phyloP scores from a whole-genome alignment of 2,329 filamentous ascomycete genomes.

The Verticillium isaacii region DNA sequence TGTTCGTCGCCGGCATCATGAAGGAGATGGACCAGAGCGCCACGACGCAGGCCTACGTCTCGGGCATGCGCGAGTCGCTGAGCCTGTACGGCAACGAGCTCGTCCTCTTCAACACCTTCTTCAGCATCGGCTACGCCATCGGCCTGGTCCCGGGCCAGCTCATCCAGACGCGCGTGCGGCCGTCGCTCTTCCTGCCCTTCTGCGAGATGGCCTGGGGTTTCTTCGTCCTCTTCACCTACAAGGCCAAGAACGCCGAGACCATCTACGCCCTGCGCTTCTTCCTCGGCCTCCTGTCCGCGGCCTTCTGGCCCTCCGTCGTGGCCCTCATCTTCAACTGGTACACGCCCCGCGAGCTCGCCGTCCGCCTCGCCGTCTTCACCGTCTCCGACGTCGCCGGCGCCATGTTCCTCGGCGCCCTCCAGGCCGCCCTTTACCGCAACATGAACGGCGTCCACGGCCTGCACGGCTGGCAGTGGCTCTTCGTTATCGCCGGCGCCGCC shows the following conservation, averaged over 20 bases:
- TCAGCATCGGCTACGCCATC: slow-evolving; percentile 1
- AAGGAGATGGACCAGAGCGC: slow-evolving; percentile 32
- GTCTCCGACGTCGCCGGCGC: slow-evolving; percentile 36
- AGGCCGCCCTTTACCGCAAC: slow-evolving; percentile 33
- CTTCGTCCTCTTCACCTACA: slow-evolving; percentile 17
- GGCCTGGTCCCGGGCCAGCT: slow-evolving; percentile 12
- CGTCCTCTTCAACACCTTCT: slow-evolving; percentile 1
- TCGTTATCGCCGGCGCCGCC: slow-evolving; percentile 37
- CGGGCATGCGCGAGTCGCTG: slow-evolving; percentile 23
- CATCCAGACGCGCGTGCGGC: slow-evolving; percentile 33
- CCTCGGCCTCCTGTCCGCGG: slow-evolving; percentile 26
- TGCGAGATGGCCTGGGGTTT: slow-evolving; percentile 33
- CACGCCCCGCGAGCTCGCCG: slow-evolving; percentile 33
- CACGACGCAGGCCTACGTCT: slow-evolving; percentile 29
- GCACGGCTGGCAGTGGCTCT: slow-evolving; percentile 40
- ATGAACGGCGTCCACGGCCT: slow-evolving; percentile 35
- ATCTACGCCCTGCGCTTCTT: slow-evolving; percentile 30
- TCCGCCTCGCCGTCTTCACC: slow-evolving; percentile 37
- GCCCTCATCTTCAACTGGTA: slow-evolving; percentile 44
- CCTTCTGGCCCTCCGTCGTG: slow-evolving; percentile 25
- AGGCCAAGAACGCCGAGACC: slow-evolving; percentile 22
- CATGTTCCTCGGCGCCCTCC: slow-evolving; percentile 39
- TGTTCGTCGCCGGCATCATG: slow-evolving; percentile 28
- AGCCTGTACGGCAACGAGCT: slow-evolving; percentile 1
- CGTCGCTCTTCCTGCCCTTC: slow-evolving; percentile 24